Evolutionary conservation across 768 basidiomycete genomes (phyloP), one percentile per base, ranked within the genome.

Genomic region (Rhizopogon rudus): DNA sequence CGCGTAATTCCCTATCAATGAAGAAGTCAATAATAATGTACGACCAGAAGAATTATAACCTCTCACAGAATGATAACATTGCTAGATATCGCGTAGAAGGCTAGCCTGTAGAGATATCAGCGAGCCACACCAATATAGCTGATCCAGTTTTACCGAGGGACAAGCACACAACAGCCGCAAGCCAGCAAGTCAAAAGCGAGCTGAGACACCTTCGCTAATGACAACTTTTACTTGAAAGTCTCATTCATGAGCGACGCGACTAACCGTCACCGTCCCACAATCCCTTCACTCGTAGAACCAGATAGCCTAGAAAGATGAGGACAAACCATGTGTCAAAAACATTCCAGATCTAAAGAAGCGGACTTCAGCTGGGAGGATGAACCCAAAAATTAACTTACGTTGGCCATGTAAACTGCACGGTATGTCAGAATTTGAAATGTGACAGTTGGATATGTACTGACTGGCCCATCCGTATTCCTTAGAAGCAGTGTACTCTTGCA

Each of bases 391-490:
- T 51, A 39, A 14, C 63, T 64, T 65, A 90, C 91, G 64, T 91
- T 93, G 20, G 91, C 89, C 42, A 91, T 82, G 67, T 94, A 94
- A 52, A 94, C 91, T 80, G 60, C 22, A 43, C 12, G 17, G 6
- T 59, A 17, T 55, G 58, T 46, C 53, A 54, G 40, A 16, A 6
- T 12, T 9, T 0, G 33, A n/a, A 31, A 57, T 42, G 13, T 40
- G 40, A 54, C 50, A 37, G 20, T 37, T 17, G 40, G 55, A 40
- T n/a, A 44, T 49, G n/a, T 22, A 77, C 91, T 72, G 63, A 92
- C 91, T 85, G 44, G 81, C 79, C 90, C 89, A 93, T 25, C 93
- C 92, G 63, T 94, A 85, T 67, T 94, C 91, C 49, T 82, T 90
- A 1, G 87, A 82, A 5, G 91, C 82, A 0, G 93, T 92, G 66